Evolutionary conservation across 192 early-diverging fungal species (phyloP), one percentile per base, ranked within the genome.

Genomic region (Chytriomyces hyalinus): DNA sequence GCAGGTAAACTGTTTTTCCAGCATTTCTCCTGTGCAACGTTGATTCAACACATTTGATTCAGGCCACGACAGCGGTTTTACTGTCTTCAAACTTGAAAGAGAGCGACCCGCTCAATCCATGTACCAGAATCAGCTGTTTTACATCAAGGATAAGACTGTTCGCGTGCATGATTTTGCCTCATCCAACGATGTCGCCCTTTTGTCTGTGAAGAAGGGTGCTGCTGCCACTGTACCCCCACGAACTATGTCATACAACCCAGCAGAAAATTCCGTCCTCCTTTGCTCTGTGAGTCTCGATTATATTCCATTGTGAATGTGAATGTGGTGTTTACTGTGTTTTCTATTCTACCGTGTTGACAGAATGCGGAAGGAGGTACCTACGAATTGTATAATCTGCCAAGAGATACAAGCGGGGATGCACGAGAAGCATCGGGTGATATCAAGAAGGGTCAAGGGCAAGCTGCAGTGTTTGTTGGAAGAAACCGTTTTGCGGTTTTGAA

Each of bases 1-100:
- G 97, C 96, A 24, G 94, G 95, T 91, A 36, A 36, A 36, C 84
- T 67, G 64, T 76, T 73, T n/a, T 11, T 15, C 4, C 36, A 15
- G 1, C 44, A 45, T 53, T 59, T 43, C n/a, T 43, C 2, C 61
- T 11, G 0, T 13, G 11, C 28, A 45, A 36, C 13, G n/a, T 36
- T 24, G 26, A 36, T 26, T 65, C 3, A 65, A 11, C 62, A 24
- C 2, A 7, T n/a, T 11, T 53, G 48, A 13, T 24, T 46, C 51
- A 92, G 94, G 94, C 62, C 98, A 99, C 79, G 98, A 99, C 82
- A 94, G 92, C 80, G 98, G 98, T 60, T 83, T 99, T 72, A 94
- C 98, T 80, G 98, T 99, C 13, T 99, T 98, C 84, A 99, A 99
- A 81, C 86, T 99, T 43, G 98, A 99, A 83, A 87, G 98, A 61